phyloP scores from a whole-genome alignment of 1,139 yeast species.

The Saccharomyces hybrid region DNA sequence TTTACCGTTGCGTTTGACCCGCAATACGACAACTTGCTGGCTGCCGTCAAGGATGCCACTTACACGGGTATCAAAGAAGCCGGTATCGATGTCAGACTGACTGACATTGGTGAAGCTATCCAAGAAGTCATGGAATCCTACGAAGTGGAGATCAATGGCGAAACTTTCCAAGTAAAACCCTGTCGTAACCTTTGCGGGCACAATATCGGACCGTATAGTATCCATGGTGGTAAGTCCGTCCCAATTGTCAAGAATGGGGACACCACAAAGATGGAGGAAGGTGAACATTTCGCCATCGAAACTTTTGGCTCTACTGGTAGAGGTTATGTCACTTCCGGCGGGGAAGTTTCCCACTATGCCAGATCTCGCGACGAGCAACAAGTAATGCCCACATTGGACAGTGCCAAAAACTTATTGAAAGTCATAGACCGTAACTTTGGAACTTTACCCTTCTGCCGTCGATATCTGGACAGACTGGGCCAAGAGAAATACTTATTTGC shows the following conservation, averaged over 20 bases:
- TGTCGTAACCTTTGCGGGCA: constrained; percentile 93
- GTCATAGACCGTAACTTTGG: constrained; percentile 79
- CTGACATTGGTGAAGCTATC: constrained; percentile 91
- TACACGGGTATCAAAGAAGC: constrained; percentile 87
- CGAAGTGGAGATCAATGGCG: constrained; percentile 86
- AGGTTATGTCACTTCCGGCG: constrained; percentile 78
- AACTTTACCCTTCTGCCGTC: constrained; percentile 91
- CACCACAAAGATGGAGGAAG: constrained; percentile 96
- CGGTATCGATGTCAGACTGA: constrained; percentile 90
- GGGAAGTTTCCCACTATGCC: constrained; percentile 94
- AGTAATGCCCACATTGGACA: constrained; percentile 51
- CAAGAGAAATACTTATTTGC: constrained; percentile 88
- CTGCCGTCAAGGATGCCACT: constrained; percentile 88
- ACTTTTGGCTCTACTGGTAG: constrained; percentile 96
- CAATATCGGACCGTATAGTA: constrained; percentile 71
- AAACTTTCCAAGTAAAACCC: constrained; percentile 75
- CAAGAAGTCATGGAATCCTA: constrained; percentile 97
- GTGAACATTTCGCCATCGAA: constrained; percentile 95
- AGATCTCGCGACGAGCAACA: constrained; percentile 42
- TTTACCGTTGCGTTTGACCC: constrained; percentile 86
- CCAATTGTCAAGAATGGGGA: constrained; percentile 94
- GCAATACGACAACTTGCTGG: constrained; percentile 68
- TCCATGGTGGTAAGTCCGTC: constrained; percentile 92
- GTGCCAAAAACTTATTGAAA: constrained; percentile 59
- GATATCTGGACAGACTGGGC: constrained; percentile 86